A percentile compares a stretch with the other conserved stretches of the same genome.
Conservation (phyloP, 352 stramenopile species). For the Phytophthora pinifolia region DNA sequence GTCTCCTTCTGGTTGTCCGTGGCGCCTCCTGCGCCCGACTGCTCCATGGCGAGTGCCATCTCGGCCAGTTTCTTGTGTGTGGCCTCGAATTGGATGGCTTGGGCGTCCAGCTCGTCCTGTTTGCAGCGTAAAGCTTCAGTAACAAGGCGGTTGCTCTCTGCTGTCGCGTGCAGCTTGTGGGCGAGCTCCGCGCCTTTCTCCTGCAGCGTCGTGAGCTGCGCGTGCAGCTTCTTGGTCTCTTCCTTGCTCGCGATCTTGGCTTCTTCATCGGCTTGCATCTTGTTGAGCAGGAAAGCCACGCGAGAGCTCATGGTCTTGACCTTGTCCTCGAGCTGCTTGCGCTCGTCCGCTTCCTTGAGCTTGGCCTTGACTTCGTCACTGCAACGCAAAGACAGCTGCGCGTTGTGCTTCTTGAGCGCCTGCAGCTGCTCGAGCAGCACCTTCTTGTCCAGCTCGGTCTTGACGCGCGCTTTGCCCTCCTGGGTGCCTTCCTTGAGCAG, state of each 20-base stretch:
- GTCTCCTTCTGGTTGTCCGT: slow-evolving; percentile 25
- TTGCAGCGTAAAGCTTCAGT: slow-evolving; percentile 89
- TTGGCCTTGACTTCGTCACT: slow-evolving; percentile 94
- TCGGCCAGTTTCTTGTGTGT: slow-evolving; percentile 72
- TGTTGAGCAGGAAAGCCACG: slow-evolving; percentile 95
- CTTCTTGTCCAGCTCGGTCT: slow-evolving; percentile 94
- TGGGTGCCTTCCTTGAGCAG: slow-evolving; percentile 94
- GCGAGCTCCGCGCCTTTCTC: slow-evolving; percentile 90
- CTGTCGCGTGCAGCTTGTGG: slow-evolving; percentile 87
- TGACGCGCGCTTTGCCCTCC: slow-evolving; percentile 92
- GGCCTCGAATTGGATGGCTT: slow-evolving; percentile 83
- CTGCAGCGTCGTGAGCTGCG: slow-evolving; percentile 87
- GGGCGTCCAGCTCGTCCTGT: slow-evolving; percentile 89
- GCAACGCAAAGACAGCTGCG: slow-evolving; percentile 90
- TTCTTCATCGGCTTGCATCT: slow-evolving; percentile 96
- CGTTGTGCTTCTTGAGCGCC: slow-evolving; percentile 95
- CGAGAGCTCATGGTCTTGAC: slow-evolving; percentile 92
- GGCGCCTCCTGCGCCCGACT: slow-evolving; percentile 32
- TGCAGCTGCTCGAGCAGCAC: slow-evolving; percentile 93
- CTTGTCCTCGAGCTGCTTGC: slow-evolving; percentile 94
- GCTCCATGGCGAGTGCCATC: slow-evolving; percentile 58
- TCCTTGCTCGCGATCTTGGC: slow-evolving; percentile 92
- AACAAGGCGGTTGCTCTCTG: slow-evolving; percentile 93
- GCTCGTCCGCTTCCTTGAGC: slow-evolving; percentile 90
- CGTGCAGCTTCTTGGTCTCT: slow-evolving; percentile 94